A percentile compares a stretch with the other conserved stretches of the same genome.
Evolutionary conservation across 768 basidiomycete genomes (phyloP).

Genomic region (Phylloporus rhodoxanthus): DNA sequence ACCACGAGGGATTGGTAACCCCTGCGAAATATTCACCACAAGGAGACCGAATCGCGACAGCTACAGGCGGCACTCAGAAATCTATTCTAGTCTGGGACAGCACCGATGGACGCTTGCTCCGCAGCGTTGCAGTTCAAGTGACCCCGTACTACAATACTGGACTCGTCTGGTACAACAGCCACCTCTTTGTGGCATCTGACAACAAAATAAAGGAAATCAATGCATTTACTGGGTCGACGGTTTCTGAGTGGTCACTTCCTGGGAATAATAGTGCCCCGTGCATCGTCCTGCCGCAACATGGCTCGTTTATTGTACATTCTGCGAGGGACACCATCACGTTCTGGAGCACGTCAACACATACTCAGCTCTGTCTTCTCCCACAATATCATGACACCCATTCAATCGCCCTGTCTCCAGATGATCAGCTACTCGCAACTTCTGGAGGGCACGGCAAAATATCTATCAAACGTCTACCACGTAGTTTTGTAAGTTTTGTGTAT

Average conservation of each 20-base stretch:
- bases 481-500: too few relatives aligned
- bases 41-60: too few relatives aligned
- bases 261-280: not conserved
- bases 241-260: not conserved
- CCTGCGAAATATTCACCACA: too few relatives aligned
- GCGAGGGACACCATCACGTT: not conserved
- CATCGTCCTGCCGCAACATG: not conserved
- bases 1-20: too few relatives aligned
- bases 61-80: too few relatives aligned
- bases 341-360: not conserved
- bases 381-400: not conserved
- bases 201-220: not conserved
- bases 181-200: not conserved
- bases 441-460: too few relatives aligned
- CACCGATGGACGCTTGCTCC: too few relatives aligned
- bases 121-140: too few relatives aligned
- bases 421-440: not conserved
- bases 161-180: not conserved
- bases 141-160: too few relatives aligned
- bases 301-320: not conserved
- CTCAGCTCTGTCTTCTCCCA: not conserved
- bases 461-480: too few relatives aligned
- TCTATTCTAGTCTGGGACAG: too few relatives aligned
- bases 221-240: not conserved
- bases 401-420: not conserved